Percentiles rank a stretch among this genome's conserved stretches.
These are phyloP conservation scores for Penicillium ochrochloron DNA, from an alignment of 495 filamentous ascomycete genomes.

Conservation along the genomic window DNA sequence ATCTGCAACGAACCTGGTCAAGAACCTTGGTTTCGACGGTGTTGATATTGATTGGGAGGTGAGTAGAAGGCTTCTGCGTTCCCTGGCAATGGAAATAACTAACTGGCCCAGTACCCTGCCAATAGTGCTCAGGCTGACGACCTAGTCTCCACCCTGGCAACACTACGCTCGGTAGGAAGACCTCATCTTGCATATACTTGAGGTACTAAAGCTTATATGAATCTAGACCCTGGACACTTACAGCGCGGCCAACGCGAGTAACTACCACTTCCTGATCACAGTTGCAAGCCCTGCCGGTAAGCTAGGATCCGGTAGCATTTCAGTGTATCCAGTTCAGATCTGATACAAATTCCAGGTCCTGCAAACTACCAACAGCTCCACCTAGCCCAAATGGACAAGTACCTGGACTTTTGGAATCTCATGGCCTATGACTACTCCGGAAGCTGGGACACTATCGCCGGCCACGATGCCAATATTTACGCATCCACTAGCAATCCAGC, in stretches of 20 bases:
- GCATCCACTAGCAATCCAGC: slow-evolving; percentile 51
- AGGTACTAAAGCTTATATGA: background rate
- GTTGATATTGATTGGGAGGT: slow-evolving; percentile 69
- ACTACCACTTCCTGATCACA: slow-evolving; percentile 67
- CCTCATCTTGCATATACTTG: background rate
- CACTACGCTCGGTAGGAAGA: slow-evolving; percentile 47
- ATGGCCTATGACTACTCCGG: slow-evolving; percentile 82
- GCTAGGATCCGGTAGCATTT: background rate
- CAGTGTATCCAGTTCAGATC: background rate
- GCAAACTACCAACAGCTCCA: slow-evolving; percentile 64
- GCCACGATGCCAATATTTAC: slow-evolving; percentile 79
- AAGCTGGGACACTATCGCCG: slow-evolving; percentile 68
- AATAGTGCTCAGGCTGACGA: slow-evolving; percentile 58
- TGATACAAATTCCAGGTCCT: slow-evolving; percentile 49
- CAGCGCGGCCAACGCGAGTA: slow-evolving; percentile 47
- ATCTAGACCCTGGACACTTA: slow-evolving; percentile 64
- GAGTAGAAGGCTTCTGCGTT: background rate
- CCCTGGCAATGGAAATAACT: background rate
- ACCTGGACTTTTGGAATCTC: slow-evolving; percentile 72
- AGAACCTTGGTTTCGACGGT: slow-evolving; percentile 66
- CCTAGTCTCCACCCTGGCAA: slow-evolving; percentile 65
- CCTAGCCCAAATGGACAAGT: slow-evolving; percentile 64
- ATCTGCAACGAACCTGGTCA: slow-evolving; percentile 67
- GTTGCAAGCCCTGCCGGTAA: slow-evolving; percentile 63
- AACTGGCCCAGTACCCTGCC: slow-evolving; percentile 35